Evolutionary conservation across 306 rosid genomes (phyloP).

Genomic region (Medicago truncatula): MtrunA17r5.0-ANR NC_053046.1:6307001-6307500

Average conservation of each 20-base stretch:
- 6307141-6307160: slow-evolving; percentile 52
- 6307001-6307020: slow-evolving; percentile 1
- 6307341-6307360: slow-evolving; percentile 43
- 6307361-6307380: slow-evolving; percentile 55
- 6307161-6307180: slow-evolving; percentile 73
- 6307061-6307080: slow-evolving; percentile 57
- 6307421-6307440: background rate
- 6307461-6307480: background rate
- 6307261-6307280: slow-evolving; percentile 47
- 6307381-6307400: background rate
- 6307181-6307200: slow-evolving; percentile 76
- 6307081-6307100: slow-evolving; percentile 44
- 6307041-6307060: slow-evolving; percentile 58
- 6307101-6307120: slow-evolving; percentile 42
- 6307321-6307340: slow-evolving; percentile 44
- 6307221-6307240: slow-evolving; percentile 43
- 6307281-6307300: slow-evolving; percentile 73
- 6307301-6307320: slow-evolving; percentile 62
- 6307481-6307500: background rate
- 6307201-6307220: slow-evolving; percentile 42
- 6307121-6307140: slow-evolving; percentile 44
- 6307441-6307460: background rate
- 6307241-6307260: slow-evolving; percentile 49
- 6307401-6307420: background rate
- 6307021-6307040: slow-evolving; percentile 67